Evolutionary conservation across 176 grass and related monocot genomes (phyloP), one percentile per base, ranked within the genome.

Genomic region (Triticum turgidum): DNA sequence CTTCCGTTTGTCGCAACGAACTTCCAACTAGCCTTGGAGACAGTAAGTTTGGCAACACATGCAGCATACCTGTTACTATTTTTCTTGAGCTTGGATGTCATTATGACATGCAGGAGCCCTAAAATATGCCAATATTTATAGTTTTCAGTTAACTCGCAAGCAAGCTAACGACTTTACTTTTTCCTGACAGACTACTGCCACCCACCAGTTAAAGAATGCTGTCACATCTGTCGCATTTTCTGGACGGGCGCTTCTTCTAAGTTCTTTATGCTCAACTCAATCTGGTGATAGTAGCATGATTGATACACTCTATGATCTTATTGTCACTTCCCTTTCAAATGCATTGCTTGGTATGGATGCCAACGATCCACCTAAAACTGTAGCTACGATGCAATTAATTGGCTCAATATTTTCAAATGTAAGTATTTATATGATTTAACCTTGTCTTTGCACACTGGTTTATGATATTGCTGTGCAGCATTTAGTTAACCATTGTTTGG

Each of bases 291-390:
- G 51, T 75, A 81, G 38, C 80, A 77, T 27, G 49, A 61, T 37
- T 15, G 76, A 95, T 83, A 80, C 82, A 82, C 88, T 84, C 42
- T 80, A 80, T 86, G 90, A 92, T 83, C 89, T 96, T 78, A 94
- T 98, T 77, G 68, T 91, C 61, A 86, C 85, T 61, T 92, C 88
- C 61, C 93, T 98, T 56, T 96, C 96, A 69, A 98, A 98, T 90
- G 96, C 96, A 74, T 92, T 98, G 80, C 96, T 96, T 76, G 96
- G 96, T 47, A 96, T 98, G 93, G 96, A 98, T 95, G 96, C 96
- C 20, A 98, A 98, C 39, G 96, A 98, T 85, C 96, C 96, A 39
- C 96, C 96, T 68, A 98, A 98, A 83, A 98, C 96, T 73, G 78
- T 98, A 74, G 96, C 96, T 77, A 92, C 93, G 4, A 96, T 98